Base-by-base conservation (phyloP, 768 basidiomycete species). In the Lyophyllum atratum region DNA sequence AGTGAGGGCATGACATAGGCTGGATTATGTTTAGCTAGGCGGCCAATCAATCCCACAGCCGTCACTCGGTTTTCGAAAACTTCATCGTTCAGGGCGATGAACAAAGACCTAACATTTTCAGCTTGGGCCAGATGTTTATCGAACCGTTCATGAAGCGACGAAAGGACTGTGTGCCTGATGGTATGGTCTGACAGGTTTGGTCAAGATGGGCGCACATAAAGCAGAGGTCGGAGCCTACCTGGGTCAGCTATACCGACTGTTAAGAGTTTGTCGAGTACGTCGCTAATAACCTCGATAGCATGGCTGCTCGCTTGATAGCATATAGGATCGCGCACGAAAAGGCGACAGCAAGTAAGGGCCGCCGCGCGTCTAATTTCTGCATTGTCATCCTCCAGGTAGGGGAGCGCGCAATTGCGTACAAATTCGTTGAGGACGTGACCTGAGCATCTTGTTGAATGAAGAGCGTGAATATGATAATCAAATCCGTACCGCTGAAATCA, bases 1-100 rank as follows among this genome's bases (percentile, higher is more conserved):
- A 99, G 78, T 3, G 93, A 94, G 9, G 97, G 96, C 90, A 99
- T 98, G 19, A 99, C 95, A 76, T 98, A 97, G 15, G 97, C 97
- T 0, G 97, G 97, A 66, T 99, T 99, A 72, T 96, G 92, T 63
- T 87, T 85, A 3, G 95, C 93, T 24, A 99, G 83, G 25, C 97
- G 87, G 1, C 97, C 97, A 57, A 99, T 98, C 59, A 98, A 81
- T 21, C 76, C 75, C 51, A 98, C 92, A 2, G 95, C 95, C n/a
- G 89, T 86, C 25, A 93, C 85, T 21, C 97, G 86, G 68, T 97
- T 97, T 48, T 90, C 89, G 72, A 95, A 98, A 7, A 90, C 88
- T 68, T 98, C 97, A 66, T 99, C 97, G 66, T 98, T 98, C 46
- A 99, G 80, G 0, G 95, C 97, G 61, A 98, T 93, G 76, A 98